A percentile compares a stretch with the other conserved stretches of the same genome.
phyloP scores from a whole-genome alignment of 495 filamentous ascomycete genomes.

The Viridothelium virens region DNA sequence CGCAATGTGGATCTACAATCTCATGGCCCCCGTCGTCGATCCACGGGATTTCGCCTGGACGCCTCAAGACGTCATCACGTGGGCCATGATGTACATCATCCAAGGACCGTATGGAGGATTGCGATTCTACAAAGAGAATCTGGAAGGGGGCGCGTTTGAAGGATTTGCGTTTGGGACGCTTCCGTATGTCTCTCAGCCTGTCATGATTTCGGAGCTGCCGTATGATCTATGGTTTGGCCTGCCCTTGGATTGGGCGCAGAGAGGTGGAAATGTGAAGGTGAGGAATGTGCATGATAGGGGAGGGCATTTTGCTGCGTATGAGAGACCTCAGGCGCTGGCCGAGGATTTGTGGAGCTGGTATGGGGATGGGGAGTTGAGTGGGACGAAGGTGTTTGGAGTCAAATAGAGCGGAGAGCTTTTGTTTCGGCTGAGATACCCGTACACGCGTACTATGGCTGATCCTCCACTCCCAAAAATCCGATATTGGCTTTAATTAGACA shows the following conservation, averaged over 20 bases:
- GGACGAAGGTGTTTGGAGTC: background rate
- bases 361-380: conserved; percentile 28
- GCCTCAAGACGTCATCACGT: conserved; percentile 12
- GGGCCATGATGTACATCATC: conserved; percentile 16
- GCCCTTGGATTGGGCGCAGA: conserved; percentile 2
- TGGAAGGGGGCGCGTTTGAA: background rate
- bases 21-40: conserved; percentile 1
- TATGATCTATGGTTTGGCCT: background rate
- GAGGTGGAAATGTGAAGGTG: conserved; percentile 9
- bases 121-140: conserved; percentile 9
- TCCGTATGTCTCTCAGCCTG: background rate
- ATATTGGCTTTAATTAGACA: background rate
- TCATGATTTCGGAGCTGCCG: conserved; percentile 3
- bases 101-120: conserved; percentile 14
- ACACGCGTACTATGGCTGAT: background rate
- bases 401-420: background rate
- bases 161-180: background rate
- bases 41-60: conserved; percentile 3
- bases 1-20: conserved; percentile 16
- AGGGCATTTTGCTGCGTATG: conserved; percentile 59
- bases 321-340: conserved; percentile 47
- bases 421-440: background rate
- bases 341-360: conserved; percentile 53
- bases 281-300: conserved; percentile 42
- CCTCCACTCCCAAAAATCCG: background rate